phyloP scores from a whole-genome alignment of 495 filamentous ascomycete genomes.

The Aspergillus incahuasiensis region DNA sequence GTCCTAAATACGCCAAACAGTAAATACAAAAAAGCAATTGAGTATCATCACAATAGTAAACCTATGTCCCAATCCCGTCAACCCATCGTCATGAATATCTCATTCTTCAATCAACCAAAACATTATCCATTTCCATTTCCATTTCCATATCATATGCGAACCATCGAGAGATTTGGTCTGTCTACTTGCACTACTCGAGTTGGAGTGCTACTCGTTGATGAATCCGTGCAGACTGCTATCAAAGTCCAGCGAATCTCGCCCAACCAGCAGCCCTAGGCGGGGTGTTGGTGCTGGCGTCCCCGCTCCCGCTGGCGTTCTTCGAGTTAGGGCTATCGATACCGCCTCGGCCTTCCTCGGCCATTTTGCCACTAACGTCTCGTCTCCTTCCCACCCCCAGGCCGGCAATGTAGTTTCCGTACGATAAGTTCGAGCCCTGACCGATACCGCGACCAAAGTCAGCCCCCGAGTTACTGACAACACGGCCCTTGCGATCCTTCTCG shows the following conservation, averaged over 20 bases:
- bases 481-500: constrained; percentile 42
- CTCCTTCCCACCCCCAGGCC: constrained; percentile 43
- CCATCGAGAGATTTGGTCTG: not conserved
- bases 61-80: no score
- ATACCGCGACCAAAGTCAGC: constrained; percentile 42
- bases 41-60: constrained; percentile 9
- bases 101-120: not conserved
- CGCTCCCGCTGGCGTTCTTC: not conserved
- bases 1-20: constrained; percentile 11
- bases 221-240: no score
- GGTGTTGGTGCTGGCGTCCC: constrained; percentile 8
- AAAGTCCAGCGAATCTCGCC: constrained; percentile 45
- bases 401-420: constrained; percentile 57
- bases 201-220: no score
- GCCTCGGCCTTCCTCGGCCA: constrained; percentile 77
- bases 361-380: constrained; percentile 77
- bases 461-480: constrained; percentile 51
- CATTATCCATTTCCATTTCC: not conserved
- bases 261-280: constrained; percentile 38
- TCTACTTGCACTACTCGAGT: not conserved
- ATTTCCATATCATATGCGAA: not conserved
- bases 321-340: constrained; percentile 21
- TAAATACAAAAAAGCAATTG: constrained; percentile 2
- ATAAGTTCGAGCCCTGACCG: constrained; percentile 29
- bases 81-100: constrained; percentile 1